These are phyloP conservation scores for Tetraselmis chui DNA, from an alignment of 139 green algal genomes.

Conservation along the genomic window DNA sequence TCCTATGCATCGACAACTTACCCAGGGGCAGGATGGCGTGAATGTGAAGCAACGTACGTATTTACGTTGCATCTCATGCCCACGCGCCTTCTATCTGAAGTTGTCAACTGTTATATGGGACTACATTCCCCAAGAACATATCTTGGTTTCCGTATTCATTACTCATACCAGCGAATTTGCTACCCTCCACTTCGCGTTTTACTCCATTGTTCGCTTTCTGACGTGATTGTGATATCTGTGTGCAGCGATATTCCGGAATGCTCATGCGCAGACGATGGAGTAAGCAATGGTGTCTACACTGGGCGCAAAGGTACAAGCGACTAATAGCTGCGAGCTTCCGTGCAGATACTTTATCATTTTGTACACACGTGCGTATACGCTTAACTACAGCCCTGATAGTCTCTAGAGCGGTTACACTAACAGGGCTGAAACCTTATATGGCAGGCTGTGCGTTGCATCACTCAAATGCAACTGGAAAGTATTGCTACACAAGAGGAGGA, in stretches of 20 bases:
- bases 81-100: too few relatives aligned
- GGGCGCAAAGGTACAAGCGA: not conserved
- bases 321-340: not conserved
- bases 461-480: not conserved
- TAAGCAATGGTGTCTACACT: not conserved
- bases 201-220: not conserved
- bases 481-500: not conserved
- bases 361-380: not conserved
- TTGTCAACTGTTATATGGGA: too few relatives aligned
- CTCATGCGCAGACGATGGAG: not conserved
- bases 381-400: not conserved
- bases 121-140: too few relatives aligned
- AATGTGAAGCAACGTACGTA: not conserved
- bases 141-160: too few relatives aligned
- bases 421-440: not conserved
- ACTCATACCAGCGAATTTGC: too few relatives aligned
- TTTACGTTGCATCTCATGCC: too few relatives aligned
- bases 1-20: not conserved
- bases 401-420: not conserved
- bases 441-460: not conserved
- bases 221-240: not conserved
- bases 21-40: not conserved
- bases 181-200: not conserved
- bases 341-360: not conserved
- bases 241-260: not conserved